These are phyloP conservation scores for Fusarium burgessii DNA, from an alignment of 2,329 filamentous ascomycete genomes.

Conservation along the genomic window DNA sequence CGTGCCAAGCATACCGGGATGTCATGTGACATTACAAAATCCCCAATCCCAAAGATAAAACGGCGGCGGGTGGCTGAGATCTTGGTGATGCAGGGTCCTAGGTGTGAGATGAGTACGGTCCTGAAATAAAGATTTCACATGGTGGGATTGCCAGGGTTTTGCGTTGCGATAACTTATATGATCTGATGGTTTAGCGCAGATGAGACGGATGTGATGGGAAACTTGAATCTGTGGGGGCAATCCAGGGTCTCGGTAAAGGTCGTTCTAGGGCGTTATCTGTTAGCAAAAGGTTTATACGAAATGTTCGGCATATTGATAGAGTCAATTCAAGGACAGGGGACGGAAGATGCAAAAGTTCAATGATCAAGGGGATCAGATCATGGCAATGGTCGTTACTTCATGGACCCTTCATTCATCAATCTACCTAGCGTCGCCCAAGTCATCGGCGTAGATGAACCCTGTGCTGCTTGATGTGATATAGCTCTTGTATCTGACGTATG, in stretches of 20 bases:
- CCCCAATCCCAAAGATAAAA: not conserved
- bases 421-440: not conserved
- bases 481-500: not conserved
- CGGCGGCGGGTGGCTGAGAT: not conserved
- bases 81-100: slow-evolving; percentile 19
- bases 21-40: slow-evolving; percentile 6
- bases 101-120: not conserved
- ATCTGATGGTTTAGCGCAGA: not conserved
- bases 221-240: not conserved
- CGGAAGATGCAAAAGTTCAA: not conserved
- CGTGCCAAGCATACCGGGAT: not conserved
- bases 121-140: slow-evolving; percentile 8
- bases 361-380: not conserved
- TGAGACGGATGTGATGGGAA: not conserved
- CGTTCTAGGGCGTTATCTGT: not conserved
- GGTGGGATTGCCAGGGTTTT: slow-evolving; percentile 4
- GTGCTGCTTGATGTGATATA: not conserved
- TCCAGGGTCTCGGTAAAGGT: slow-evolving; percentile 4
- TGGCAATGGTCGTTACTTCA: not conserved
- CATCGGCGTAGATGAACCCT: not conserved
- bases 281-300: not conserved
- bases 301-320: not conserved
- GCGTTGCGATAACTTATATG: not conserved
- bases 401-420: not conserved
- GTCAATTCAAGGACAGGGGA: not conserved